phyloP scores from a whole-genome alignment of 1,139 yeast genomes.

The Zygoascus hellenicus region DNA sequence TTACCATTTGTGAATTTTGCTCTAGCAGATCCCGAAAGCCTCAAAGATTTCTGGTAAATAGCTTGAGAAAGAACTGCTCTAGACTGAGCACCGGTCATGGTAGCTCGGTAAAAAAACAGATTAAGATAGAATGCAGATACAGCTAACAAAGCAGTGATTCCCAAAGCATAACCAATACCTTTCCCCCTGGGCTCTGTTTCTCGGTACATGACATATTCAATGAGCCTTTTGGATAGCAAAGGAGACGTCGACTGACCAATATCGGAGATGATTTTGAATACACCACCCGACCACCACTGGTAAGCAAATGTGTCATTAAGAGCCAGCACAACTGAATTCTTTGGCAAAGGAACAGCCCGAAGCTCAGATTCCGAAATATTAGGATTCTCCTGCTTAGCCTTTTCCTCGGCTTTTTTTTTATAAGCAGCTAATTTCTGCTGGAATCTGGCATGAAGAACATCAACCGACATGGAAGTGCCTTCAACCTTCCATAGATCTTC shows the following conservation, averaged over 20 bases:
- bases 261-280: conserved; percentile 44
- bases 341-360: conserved; percentile 34
- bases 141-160: conserved; percentile 44
- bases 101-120: conserved; percentile 57
- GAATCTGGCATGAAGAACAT: conserved; percentile 38
- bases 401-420: conserved; percentile 32
- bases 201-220: conserved; percentile 38
- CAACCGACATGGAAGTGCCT: conserved; percentile 47
- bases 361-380: conserved; percentile 22
- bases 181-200: conserved; percentile 18
- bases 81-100: conserved; percentile 61
- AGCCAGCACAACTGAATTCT: conserved; percentile 40
- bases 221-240: conserved; percentile 47
- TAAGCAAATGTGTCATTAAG: conserved; percentile 52
- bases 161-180: conserved; percentile 61
- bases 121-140: conserved; percentile 50
- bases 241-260: conserved; percentile 48
- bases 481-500: conserved; percentile 56
- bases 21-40: conserved; percentile 53
- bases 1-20: conserved; percentile 59
- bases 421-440: conserved; percentile 38
- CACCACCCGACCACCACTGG: conserved; percentile 44
- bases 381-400: conserved; percentile 22
- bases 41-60: conserved; percentile 58
- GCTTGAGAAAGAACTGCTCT: conserved; percentile 64